Evolutionary conservation across 1,139 yeast genomes (phyloP), one percentile per base, ranked within the genome.

Genomic region (Yamadazyma triangularis): DNA sequence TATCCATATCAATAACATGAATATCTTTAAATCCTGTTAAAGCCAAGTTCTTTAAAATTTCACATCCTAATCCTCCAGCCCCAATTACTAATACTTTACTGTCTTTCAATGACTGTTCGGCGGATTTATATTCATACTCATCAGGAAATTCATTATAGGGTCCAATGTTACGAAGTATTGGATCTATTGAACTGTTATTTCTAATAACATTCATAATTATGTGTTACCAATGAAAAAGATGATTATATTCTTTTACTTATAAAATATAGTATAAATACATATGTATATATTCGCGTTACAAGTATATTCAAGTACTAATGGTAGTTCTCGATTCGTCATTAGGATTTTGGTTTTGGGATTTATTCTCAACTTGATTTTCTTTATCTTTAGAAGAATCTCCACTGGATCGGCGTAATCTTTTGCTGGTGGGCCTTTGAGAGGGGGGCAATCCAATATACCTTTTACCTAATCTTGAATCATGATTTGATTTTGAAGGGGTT

Each of bases 1-100:
- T 87, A 56, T 91, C 97, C 95, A 89, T 85, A 52, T 91, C 98
- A 25, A 91, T 85, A 12, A 91, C 79, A 45, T 85, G 83, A 25
- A 91, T 79, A 36, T 80, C 65, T 31, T 64, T 65, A 48, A 89
- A 84, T 4, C 95, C 95, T 3, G 81, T 68, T 33, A 85, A 63
- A 0, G 93, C 91, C 30, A 91, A 63, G 55, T 88, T 79, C 60
- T 89, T 89, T 31, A 91, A 60, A 23, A 91, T 79, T 56, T 91
- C 97, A 60, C 97, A 91, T 0, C 98, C 98, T 8, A 91, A 63
- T 0, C 98, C 98, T 2, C 97, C 97, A 1, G 97, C 96, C 0
- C 98, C 97, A 24, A 89, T 64, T 1, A 82, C 79, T 40, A 70
- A 65, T 40, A 77, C 53, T 35, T 61, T 60, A 13, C 67, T 45